phyloP scores from a whole-genome alignment of 176 grass and related monocot species.

The Luzula sylvatica region DNA sequence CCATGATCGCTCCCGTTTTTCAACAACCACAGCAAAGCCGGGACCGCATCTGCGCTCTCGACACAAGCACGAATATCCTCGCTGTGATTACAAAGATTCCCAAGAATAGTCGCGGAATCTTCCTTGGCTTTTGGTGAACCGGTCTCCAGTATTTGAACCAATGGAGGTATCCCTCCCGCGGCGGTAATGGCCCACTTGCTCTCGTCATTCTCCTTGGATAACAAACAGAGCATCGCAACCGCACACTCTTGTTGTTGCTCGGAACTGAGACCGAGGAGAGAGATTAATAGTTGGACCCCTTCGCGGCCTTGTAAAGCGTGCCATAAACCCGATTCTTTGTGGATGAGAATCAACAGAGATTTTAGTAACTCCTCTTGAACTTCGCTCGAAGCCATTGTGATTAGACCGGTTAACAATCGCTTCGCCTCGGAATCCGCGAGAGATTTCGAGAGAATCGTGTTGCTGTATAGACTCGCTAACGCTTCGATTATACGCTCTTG shows the following conservation, averaged over 20 bases:
- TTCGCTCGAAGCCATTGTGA: slow-evolving; percentile 88
- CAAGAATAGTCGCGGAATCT: slow-evolving; percentile 98
- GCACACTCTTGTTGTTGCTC: slow-evolving; percentile 99
- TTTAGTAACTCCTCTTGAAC: slow-evolving; percentile 85
- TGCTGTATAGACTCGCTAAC: slow-evolving; percentile 96
- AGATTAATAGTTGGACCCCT: slow-evolving; percentile 95
- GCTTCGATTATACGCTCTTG: slow-evolving; percentile 98
- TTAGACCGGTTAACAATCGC: slow-evolving; percentile 79
- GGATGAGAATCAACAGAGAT: slow-evolving; percentile 85
- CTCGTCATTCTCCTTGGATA: slow-evolving; percentile 99
- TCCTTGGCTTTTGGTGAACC: slow-evolving; percentile 98
- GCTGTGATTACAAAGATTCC: slow-evolving; percentile 99
- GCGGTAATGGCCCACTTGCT: slow-evolving; percentile 99
- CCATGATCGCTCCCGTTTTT: slow-evolving; percentile 99
- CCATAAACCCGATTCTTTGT: slow-evolving; percentile 86
- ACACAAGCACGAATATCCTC: slow-evolving; percentile 99
- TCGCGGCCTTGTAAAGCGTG: slow-evolving; percentile 97
- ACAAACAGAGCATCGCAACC: slow-evolving; percentile 77
- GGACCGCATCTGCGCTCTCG: slow-evolving; percentile 97
- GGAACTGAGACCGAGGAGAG: slow-evolving; percentile 94
- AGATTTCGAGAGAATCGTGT: slow-evolving; percentile 68
- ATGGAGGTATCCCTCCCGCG: slow-evolving; percentile 98
- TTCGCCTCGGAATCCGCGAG: slow-evolving; percentile 92
- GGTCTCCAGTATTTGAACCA: slow-evolving; percentile 99
- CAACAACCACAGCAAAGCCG: slow-evolving; percentile 97